Evolutionary conservation across 176 grass and related monocot species (phyloP), one percentile per base, ranked within the genome.

Genomic region (Olyra latifolia): DNA sequence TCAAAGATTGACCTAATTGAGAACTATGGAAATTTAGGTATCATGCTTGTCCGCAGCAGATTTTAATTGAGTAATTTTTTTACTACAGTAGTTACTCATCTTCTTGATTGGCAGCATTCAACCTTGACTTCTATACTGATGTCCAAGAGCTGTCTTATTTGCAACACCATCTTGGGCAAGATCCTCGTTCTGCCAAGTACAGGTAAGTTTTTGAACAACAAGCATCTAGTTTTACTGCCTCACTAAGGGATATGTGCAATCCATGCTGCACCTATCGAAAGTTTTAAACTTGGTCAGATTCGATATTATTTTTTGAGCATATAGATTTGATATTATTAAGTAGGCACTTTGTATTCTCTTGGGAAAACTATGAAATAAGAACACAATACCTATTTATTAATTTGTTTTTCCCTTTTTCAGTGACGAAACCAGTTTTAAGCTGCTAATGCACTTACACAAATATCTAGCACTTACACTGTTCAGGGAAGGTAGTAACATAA

Each of bases 1-100:
- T 98, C 95, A 45, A 98, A 98, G 91, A 98, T 98, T 64, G 95
- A 98, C 79, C 92, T 98, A 13, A 93, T 98, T 65, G 92, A 93
- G 66, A 94, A 62, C 9, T 98, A 95, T 79, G 95, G 92, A 41
- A 89, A 93, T 85, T 87, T 98, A 86, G 95, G 95, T 94, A 91
- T 47, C 29, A 16, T 68, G 41, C 64, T 38, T 68, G 3, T 38
- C n/a, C n/a, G 32, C 28, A 32, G 38, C 46, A 80, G 39, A 24
- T 75, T 75, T 76, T 80, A 44, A 10, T 80, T 73, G 38, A 75
- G 16, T 15, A 45, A 85, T 82, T 6, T 66, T 4, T 74, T 10
- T 49, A 53, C 68, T 42, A 6, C 77, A 0, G 57, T 73, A 59
- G 52, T 80, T 75, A 50, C 83, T 73, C 43, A 86, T 83, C 59